Base-by-base conservation (phyloP, 345 rosid genomes). In the Abelmoschus esculentus region DNA sequence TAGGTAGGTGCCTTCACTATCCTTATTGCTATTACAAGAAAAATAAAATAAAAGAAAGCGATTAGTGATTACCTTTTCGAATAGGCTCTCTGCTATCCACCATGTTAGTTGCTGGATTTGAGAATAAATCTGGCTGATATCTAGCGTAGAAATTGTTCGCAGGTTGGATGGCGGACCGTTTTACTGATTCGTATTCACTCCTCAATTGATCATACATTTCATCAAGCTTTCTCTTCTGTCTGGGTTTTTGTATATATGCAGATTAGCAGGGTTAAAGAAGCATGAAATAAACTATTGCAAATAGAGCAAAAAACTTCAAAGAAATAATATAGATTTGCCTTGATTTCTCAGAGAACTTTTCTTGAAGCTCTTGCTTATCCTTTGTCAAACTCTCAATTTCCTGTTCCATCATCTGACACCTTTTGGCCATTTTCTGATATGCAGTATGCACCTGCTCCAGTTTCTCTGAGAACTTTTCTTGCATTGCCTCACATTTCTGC, bases 201-300 rank as follows among this genome's bases (percentile, higher is more conserved):
- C 92, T 85, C 80, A 95, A 73, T 66, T 88, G 97, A 74, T 95
- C 99, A 72, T 95, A 95, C 96, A 95, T 95, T 81, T 95, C 99
- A 75, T 95, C 99, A 57, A 91, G 97, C 75, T 95, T 95, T 75
- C 96, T 88, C 90, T 95, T 95, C 86, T 89, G 97, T 79, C 99
- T 91, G 87, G 61, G 62, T 75, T 72, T 69, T 14, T 13, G 19
- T 61, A 74, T 15, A 65, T 13, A 38, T 19, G 50, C 42, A 64
- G 57, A 34, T 55, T 61, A 66, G 56, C 44, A 69, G 67, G 61
- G 59, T 65, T 67, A 71, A 61, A 52, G 50, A 67, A 38, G 47
- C 22, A 60, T 67, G 57, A 34, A 5, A 26, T 66, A 42, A 58
- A 17, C 3, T 46, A 19, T 3, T n/a, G 0, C 60, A 31, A 62